phyloP scores from a whole-genome alignment of 257 asterid genomes.

The Fraxinus excelsior region DNA sequence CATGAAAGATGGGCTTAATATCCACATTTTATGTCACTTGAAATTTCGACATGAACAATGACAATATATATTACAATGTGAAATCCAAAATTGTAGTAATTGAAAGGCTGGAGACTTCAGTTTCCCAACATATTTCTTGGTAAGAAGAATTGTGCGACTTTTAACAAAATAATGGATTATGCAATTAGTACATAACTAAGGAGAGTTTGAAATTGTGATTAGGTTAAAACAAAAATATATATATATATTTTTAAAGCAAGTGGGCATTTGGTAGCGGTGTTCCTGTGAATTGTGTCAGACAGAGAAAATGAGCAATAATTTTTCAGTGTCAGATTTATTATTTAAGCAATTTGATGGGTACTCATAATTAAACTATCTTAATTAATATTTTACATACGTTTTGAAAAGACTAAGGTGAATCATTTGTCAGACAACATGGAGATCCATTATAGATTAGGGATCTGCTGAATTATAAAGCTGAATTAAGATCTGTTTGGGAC shows the following conservation, averaged over 20 bases:
- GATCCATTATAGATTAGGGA: constrained; percentile 35
- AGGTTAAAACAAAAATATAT: too few species aligned
- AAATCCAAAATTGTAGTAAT: too few species aligned
- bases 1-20: too few species aligned
- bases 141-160: too few species aligned
- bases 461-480: constrained; percentile 22
- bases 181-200: too few species aligned
- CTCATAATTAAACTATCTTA: not conserved
- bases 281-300: constrained; percentile 21
- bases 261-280: constrained; percentile 17
- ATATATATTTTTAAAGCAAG: constrained; percentile 35
- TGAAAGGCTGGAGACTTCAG: too few species aligned
- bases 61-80: too few species aligned
- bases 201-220: too few species aligned
- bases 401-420: constrained; percentile 18
- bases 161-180: too few species aligned
- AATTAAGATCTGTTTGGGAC: constrained; percentile 16
- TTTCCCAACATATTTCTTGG: too few species aligned
- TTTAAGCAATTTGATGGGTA: not conserved
- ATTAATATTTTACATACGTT: not conserved
- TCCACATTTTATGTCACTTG: too few species aligned
- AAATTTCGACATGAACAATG: too few species aligned
- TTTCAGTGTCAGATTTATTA: constrained; percentile 11
- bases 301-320: constrained; percentile 18
- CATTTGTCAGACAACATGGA: constrained; percentile 32